These are phyloP conservation scores for Ampelomyces quisqualis DNA, from an alignment of 2,329 filamentous ascomycete genomes.

Conservation along the genomic window DNA sequence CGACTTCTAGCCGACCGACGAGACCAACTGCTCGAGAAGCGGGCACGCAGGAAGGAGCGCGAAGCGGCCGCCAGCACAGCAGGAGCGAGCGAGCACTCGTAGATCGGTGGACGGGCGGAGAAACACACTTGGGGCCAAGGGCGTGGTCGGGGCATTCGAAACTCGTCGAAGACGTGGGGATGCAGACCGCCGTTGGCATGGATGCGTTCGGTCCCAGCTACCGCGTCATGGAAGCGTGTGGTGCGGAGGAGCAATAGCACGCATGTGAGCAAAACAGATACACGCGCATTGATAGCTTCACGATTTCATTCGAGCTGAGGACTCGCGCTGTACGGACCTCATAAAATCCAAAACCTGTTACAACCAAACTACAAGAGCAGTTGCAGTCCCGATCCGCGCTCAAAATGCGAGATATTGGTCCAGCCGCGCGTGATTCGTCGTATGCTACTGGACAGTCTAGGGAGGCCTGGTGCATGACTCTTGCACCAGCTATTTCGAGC, in stretches of 20 bases:
- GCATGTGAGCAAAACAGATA: conserved; percentile 5
- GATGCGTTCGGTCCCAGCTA: conserved; percentile 4
- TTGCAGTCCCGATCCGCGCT: not conserved
- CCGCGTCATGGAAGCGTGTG: not conserved
- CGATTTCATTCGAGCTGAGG: conserved; percentile 30
- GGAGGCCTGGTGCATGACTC: conserved; percentile 33
- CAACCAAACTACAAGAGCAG: conserved; percentile 1
- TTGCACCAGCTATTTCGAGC: conserved; percentile 14
- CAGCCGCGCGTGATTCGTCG: conserved; percentile 12
- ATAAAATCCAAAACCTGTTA: conserved; percentile 17
- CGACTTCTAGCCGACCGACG: conserved; percentile 76
- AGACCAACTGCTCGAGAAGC: conserved; percentile 81
- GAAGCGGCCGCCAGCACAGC: conserved; percentile 49
- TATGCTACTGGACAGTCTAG: conserved; percentile 7
- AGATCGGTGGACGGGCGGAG: not conserved
- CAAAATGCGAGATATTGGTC: conserved; percentile 33
- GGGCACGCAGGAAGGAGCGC: conserved; percentile 71
- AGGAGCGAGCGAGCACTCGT: conserved; percentile 21
- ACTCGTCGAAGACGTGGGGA: conserved; percentile 1
- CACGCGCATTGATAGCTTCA: conserved; percentile 20
- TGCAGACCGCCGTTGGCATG: conserved; percentile 1
- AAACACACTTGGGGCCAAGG: conserved; percentile 1
- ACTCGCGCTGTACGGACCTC: conserved; percentile 38
- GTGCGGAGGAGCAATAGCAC: conserved; percentile 4
- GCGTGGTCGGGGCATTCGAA: not conserved